Percentiles rank a stretch among this genome's conserved stretches.
Conservation (phyloP, 495 filamentous ascomycete species). For the Opeltia flavorubescens region DNA sequence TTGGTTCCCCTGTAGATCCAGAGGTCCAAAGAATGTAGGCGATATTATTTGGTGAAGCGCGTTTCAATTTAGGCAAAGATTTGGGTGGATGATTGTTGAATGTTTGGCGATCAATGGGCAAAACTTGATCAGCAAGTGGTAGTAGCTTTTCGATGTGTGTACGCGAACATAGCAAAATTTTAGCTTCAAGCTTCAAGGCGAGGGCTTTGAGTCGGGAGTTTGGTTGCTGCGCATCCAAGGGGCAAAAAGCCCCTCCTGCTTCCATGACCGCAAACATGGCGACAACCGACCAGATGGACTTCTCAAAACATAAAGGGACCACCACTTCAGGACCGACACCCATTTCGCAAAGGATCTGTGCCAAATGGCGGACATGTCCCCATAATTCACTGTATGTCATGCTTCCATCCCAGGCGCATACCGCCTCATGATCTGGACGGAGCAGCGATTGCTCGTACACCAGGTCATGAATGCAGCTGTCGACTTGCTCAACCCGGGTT, state of each 20-base stretch:
- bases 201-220: constrained; percentile 32
- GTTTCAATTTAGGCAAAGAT: neutral
- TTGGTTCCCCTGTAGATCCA: constrained; percentile 37
- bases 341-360: constrained; percentile 28
- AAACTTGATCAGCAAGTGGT: constrained; percentile 19
- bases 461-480: constrained; percentile 37
- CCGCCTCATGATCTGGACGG: constrained; percentile 29
- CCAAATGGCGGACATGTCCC: constrained; percentile 24
- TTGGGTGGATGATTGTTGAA: constrained; percentile 16
- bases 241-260: constrained; percentile 45
- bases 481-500: constrained; percentile 18
- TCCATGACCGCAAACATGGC: constrained; percentile 44
- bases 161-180: constrained; percentile 40
- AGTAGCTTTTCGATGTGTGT: constrained; percentile 16
- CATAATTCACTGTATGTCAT: constrained; percentile 41
- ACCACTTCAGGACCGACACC: constrained; percentile 34
- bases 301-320: constrained; percentile 44
- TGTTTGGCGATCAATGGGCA: constrained; percentile 23
- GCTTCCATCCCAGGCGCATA: constrained; percentile 45
- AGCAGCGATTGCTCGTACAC: constrained; percentile 29
- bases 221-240: constrained; percentile 44
- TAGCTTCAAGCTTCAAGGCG: constrained; percentile 25
- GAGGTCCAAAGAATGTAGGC: constrained; percentile 31
- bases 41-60: constrained; percentile 6
- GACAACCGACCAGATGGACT: constrained; percentile 44